Percentiles rank a stretch among this genome's conserved stretches.
Conservation (phyloP, 23 red algal genomes). For the Gracilaria domingensis region DNA sequence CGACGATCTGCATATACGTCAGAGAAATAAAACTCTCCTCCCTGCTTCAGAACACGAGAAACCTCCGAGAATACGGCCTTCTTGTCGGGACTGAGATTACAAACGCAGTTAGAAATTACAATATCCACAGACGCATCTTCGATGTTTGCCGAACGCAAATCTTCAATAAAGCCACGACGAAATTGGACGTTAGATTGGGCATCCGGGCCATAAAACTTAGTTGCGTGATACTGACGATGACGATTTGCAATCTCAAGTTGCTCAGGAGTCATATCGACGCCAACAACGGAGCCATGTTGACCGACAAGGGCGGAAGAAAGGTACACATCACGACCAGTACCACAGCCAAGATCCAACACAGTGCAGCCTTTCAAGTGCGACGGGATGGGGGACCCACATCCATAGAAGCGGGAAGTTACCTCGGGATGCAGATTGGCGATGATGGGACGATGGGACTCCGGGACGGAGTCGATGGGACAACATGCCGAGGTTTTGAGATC, state of each 20-base stretch:
- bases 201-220: conserved; percentile 67
- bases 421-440: conserved; percentile 72
- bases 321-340: conserved; percentile 90
- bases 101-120: conserved; percentile 92
- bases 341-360: conserved; percentile 89
- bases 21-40: conserved; percentile 95
- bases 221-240: conserved; percentile 74
- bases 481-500: conserved; percentile 87
- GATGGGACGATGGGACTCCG: conserved; percentile 61
- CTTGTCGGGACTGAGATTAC: conserved; percentile 86
- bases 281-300: conserved; percentile 70
- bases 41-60: conserved; percentile 69
- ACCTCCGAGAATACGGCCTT: conserved; percentile 77
- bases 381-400: conserved; percentile 88
- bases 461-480: conserved; percentile 69
- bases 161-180: conserved; percentile 82
- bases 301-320: conserved; percentile 87
- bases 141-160: conserved; percentile 65
- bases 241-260: conserved; percentile 81
- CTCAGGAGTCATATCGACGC: conserved; percentile 85
- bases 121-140: conserved; percentile 82
- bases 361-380: conserved; percentile 48
- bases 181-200: conserved; percentile 69
- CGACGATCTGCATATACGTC: conserved; percentile 88
- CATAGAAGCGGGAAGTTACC: conserved; percentile 81